Conservation (phyloP, 805 yeast genomes). For the Spathaspora passalidarum region DNA sequence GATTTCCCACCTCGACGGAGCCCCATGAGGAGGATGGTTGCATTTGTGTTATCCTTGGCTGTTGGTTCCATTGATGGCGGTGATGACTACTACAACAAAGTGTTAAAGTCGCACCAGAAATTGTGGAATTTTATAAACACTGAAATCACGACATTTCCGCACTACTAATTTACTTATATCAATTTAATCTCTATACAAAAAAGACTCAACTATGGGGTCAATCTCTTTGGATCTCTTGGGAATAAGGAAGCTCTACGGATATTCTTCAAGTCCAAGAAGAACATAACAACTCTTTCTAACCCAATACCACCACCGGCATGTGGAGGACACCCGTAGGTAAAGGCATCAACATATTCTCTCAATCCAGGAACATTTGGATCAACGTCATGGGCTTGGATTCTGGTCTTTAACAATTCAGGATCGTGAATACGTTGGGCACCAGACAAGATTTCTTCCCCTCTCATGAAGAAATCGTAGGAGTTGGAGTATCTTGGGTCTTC, state of each 20-base stretch:
- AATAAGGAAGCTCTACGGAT: conserved; percentile 97
- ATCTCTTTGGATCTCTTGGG: conserved; percentile 98
- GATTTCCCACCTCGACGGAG: conserved; percentile 89
- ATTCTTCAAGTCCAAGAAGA: conserved; percentile 93
- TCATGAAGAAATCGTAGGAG: conserved; percentile 99
- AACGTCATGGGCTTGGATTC: conserved; percentile 81
- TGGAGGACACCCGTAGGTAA: conserved; percentile 94
- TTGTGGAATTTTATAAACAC: no score
- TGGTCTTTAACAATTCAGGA: conserved; percentile 72
- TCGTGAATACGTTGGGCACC: conserved; percentile 99
- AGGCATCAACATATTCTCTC: conserved; percentile 88
- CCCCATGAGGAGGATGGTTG: conserved; percentile 87
- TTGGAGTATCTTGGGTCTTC: conserved; percentile 90
- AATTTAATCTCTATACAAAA: no score
- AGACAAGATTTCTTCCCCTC: conserved; percentile 98
- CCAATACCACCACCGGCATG: conserved; percentile 99
- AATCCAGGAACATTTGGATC: conserved; percentile 80
- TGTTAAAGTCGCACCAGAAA: no score
- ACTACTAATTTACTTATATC: no score
- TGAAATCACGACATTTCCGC: no score
- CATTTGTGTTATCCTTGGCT: conserved; percentile 57
- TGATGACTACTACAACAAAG: background rate
- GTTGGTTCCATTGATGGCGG: conserved; percentile 13
- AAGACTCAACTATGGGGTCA: conserved; percentile 62
- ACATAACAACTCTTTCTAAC: conserved; percentile 97